phyloP scores from a whole-genome alignment of 1,284 basidiomycete genomes.

The Moesziomyces sp. region DNA sequence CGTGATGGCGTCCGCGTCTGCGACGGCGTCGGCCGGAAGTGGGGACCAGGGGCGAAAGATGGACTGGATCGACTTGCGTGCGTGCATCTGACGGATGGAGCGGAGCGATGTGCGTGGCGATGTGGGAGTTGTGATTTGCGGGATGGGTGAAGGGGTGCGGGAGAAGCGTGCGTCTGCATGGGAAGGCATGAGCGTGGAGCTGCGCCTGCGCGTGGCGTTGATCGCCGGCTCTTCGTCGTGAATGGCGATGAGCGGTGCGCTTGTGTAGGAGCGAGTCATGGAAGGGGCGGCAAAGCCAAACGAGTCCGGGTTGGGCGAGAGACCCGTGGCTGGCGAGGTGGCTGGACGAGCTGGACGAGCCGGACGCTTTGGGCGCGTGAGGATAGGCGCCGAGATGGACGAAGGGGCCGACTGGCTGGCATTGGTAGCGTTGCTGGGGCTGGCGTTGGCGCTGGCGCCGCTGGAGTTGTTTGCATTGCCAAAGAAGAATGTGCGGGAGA shows the following conservation, averaged over 20 bases:
- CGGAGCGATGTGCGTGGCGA: conserved; percentile 20
- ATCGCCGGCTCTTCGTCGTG: background rate
- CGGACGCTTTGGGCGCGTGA: background rate
- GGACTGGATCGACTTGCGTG: conserved; percentile 16
- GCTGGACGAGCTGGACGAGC: background rate
- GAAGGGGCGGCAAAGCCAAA: background rate
- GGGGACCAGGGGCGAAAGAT: conserved; percentile 8
- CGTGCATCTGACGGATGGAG: background rate
- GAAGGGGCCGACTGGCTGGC: background rate
- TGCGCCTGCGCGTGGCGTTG: conserved; percentile 12
- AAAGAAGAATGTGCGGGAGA: conserved; percentile 27
- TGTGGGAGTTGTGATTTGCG: conserved; percentile 4
- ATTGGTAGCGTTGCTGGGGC: background rate
- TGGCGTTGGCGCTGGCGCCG: conserved; percentile 1
- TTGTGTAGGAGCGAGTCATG: conserved; percentile 13
- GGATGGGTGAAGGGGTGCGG: conserved; percentile 6
- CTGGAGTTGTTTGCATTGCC: conserved; percentile 4
- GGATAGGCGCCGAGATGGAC: too few species aligned
- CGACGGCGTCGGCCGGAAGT: too few species aligned
- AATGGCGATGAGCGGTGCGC: conserved; percentile 8
- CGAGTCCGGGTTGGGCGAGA: background rate
- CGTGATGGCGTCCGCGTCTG: too few species aligned
- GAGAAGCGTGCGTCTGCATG: conserved; percentile 5
- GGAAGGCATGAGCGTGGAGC: conserved; percentile 17
- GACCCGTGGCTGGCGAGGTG: background rate